A percentile compares a stretch with the other conserved stretches of the same genome.
These are phyloP conservation scores for Tephrocybe sp. DNA, from an alignment of 768 basidiomycete genomes.

Conservation along the genomic window DNA sequence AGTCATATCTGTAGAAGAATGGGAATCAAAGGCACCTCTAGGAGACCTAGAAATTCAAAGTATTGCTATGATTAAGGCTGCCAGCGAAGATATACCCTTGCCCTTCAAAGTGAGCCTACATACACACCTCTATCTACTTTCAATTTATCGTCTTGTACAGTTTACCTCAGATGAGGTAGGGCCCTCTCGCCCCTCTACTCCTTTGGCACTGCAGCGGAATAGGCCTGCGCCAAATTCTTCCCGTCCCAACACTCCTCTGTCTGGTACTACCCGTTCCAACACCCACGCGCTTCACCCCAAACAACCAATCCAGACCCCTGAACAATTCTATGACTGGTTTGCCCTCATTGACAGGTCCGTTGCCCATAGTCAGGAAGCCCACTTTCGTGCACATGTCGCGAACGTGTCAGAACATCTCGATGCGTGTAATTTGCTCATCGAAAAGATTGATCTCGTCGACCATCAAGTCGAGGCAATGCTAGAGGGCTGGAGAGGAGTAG, in stretches of 20 bases:
- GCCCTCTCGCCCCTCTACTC: constrained; percentile 41
- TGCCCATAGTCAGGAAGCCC: constrained; percentile 90
- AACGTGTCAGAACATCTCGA: constrained; percentile 74
- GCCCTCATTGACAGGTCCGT: constrained; percentile 86
- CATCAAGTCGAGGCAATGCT: constrained; percentile 78
- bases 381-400: constrained; percentile 84
- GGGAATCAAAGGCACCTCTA: constrained; percentile 84
- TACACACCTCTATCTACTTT: background rate
- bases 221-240: constrained; percentile 29
- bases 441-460: constrained; percentile 73
- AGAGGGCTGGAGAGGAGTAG: constrained; percentile 82
- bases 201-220: constrained; percentile 32
- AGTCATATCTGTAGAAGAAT: constrained; percentile 79
- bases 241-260: constrained; percentile 44
- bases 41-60: constrained; percentile 68
- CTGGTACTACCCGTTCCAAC: constrained; percentile 11
- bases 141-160: constrained; percentile 20
- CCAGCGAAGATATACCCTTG: constrained; percentile 58
- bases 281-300: constrained; percentile 69
- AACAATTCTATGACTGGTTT: constrained; percentile 98
- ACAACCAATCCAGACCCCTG: constrained; percentile 82
- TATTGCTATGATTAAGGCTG: constrained; percentile 60
- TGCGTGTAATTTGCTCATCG: constrained; percentile 75
- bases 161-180: constrained; percentile 28
- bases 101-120: constrained; percentile 70